Percentiles rank a stretch among this genome's conserved stretches.
Evolutionary conservation across 179 eudicot species (phyloP).

Genomic region (Silene coronaria): DNA sequence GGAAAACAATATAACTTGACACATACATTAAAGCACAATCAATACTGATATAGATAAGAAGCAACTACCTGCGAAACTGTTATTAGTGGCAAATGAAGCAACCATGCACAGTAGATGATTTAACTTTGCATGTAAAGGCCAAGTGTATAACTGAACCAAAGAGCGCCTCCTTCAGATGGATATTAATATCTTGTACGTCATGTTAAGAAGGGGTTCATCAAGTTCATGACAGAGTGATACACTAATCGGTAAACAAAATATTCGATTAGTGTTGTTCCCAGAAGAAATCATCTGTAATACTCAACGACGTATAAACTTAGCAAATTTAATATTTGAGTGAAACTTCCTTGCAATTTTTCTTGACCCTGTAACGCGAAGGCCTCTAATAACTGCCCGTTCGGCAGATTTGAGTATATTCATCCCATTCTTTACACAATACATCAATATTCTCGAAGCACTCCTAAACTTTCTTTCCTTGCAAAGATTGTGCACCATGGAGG

Average conservation of each 20-base stretch:
- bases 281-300: too few species aligned
- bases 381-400: slow-evolving; percentile 52
- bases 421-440: slow-evolving; percentile 50
- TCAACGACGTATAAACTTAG: slow-evolving; percentile 36
- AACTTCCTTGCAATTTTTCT: slow-evolving; percentile 40
- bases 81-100: neutral
- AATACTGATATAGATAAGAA: neutral
- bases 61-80: neutral
- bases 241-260: too few species aligned
- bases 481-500: slow-evolving; percentile 70
- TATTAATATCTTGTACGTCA: neutral
- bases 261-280: too few species aligned
- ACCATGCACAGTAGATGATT: neutral
- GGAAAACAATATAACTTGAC: too few species aligned
- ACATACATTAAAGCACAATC: neutral
- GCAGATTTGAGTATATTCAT: slow-evolving; percentile 48
- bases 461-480: slow-evolving; percentile 54
- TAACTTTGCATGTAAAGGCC: neutral
- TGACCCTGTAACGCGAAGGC: slow-evolving; percentile 43
- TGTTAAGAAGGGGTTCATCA: neutral
- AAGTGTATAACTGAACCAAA: neutral
- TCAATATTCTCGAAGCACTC: slow-evolving; percentile 54
- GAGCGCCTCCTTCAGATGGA: neutral
- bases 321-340: slow-evolving; percentile 37
- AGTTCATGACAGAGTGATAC: neutral